These are phyloP conservation scores for Pontederia crassipes DNA, from an alignment of 176 grass and related monocot genomes.

Conservation along the genomic window DNA sequence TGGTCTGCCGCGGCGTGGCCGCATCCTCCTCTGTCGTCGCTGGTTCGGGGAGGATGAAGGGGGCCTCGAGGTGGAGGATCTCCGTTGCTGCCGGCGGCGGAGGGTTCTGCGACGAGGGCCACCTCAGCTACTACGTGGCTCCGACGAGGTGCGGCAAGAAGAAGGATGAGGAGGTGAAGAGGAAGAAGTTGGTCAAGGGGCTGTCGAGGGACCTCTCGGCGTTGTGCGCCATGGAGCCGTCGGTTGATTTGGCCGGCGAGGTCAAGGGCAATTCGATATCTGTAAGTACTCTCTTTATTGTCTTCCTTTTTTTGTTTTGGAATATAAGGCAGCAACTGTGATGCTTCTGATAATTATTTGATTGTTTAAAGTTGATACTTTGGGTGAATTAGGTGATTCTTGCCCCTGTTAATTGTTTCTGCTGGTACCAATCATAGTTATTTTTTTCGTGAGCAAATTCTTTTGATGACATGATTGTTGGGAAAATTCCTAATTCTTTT, in stretches of 20 bases:
- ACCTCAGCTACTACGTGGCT: conserved; percentile 25
- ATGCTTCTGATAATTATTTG: neutral
- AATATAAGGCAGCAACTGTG: neutral
- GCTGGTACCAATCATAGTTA: no score
- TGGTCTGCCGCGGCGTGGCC: neutral
- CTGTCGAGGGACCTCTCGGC: conserved; percentile 29
- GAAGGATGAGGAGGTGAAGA: conserved; percentile 31
- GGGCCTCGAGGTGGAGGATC: conserved; percentile 8
- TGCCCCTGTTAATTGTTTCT: no score
- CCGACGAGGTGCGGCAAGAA: conserved; percentile 5
- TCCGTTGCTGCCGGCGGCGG: neutral
- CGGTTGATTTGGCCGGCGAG: conserved; percentile 2
- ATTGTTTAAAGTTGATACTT: neutral
- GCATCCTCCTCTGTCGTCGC: neutral
- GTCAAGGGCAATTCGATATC: conserved; percentile 24
- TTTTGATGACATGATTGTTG: no score
- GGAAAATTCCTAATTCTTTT: neutral
- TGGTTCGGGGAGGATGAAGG: neutral
- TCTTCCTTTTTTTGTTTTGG: neutral
- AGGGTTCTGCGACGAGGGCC: conserved; percentile 20
- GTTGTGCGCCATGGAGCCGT: conserved; percentile 14
- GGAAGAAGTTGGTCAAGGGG: conserved; percentile 29
- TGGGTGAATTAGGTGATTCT: no score
- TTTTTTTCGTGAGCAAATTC: no score
- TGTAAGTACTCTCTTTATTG: conserved; percentile 13